Percentiles rank a stretch among this genome's conserved stretches.
Evolutionary conservation across 208 protist genomes (phyloP).

Genomic region (Trypanosoma grayi): DNA sequence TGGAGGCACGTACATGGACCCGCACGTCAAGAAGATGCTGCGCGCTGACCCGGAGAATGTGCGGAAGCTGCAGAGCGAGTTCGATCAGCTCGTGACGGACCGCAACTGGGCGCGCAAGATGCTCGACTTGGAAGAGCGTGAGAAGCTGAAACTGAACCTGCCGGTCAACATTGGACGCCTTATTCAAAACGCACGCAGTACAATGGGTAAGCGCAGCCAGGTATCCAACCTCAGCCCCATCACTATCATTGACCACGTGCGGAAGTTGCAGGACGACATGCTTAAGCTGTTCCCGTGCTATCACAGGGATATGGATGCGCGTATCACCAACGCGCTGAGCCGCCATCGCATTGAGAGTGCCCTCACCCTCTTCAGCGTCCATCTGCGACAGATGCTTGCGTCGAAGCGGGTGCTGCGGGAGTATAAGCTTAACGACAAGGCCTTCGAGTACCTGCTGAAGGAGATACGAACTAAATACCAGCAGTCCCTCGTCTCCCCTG

Average conservation of each 20-base stretch:
- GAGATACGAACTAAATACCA: conserved; percentile 96
- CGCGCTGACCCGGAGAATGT: conserved; percentile 64
- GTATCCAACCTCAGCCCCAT: conserved; percentile 93
- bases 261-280: conserved; percentile 74
- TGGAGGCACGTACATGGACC: conserved; percentile 84
- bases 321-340: conserved; percentile 82
- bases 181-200: conserved; percentile 95
- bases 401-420: conserved; percentile 93
- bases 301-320: conserved; percentile 53
- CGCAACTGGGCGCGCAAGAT: conserved; percentile 65
- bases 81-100: conserved; percentile 85
- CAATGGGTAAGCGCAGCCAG: conserved; percentile 86
- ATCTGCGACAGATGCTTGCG: conserved; percentile 92
- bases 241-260: conserved; percentile 75
- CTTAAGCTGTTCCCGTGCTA: conserved; percentile 79
- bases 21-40: conserved; percentile 86
- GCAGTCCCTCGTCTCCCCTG: conserved; percentile 92
- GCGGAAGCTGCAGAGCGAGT: conserved; percentile 88
- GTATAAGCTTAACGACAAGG: conserved; percentile 92
- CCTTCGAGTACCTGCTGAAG: conserved; percentile 97
- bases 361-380: conserved; percentile 94
- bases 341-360: conserved; percentile 94
- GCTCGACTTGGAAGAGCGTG: conserved; percentile 59
- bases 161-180: conserved; percentile 96
- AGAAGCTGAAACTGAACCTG: conserved; percentile 70